These are phyloP conservation scores for Metarhizium humberi DNA, from an alignment of 2,329 filamentous ascomycete genomes.

Conservation along the genomic window DNA sequence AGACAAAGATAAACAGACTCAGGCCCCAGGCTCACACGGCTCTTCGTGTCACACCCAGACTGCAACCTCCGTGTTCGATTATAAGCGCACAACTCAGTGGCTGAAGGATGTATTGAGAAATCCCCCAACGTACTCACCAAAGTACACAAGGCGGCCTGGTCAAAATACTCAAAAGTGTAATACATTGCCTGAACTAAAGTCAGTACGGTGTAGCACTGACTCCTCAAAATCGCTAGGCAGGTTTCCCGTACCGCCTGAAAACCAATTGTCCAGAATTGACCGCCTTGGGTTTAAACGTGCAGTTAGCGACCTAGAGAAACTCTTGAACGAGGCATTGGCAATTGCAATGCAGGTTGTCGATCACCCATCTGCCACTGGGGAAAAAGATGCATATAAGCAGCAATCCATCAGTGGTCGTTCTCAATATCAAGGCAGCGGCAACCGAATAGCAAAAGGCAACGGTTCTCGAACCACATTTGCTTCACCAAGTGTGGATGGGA, in stretches of 20 bases:
- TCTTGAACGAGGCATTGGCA: constrained; percentile 35
- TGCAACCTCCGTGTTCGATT: constrained; percentile 20
- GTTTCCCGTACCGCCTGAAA: constrained; percentile 11
- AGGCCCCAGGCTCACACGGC: neutral
- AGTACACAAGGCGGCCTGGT: constrained; percentile 17
- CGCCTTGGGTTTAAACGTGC: constrained; percentile 23
- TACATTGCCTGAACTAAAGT: constrained; percentile 9
- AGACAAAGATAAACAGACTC: neutral
- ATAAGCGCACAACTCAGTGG: constrained; percentile 24
- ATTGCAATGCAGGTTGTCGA: constrained; percentile 32
- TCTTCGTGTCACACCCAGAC: constrained; percentile 15
- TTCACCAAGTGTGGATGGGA: constrained; percentile 6
- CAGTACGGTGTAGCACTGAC: constrained; percentile 9
- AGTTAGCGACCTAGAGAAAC: constrained; percentile 33
- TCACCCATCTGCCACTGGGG: constrained; percentile 14
- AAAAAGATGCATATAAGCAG: constrained; percentile 5
- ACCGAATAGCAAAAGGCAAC: neutral
- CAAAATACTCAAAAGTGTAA: constrained; percentile 7
- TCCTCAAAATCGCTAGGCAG: constrained; percentile 9
- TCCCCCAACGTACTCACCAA: constrained; percentile 15
- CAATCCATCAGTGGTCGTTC: constrained; percentile 8
- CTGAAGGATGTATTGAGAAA: constrained; percentile 20
- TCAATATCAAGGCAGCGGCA: constrained; percentile 2
- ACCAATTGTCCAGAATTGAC: constrained; percentile 16
- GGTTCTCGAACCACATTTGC: constrained; percentile 2